Conservation (phyloP, 768 basidiomycete genomes). For the Panellus pusillus region DNA sequence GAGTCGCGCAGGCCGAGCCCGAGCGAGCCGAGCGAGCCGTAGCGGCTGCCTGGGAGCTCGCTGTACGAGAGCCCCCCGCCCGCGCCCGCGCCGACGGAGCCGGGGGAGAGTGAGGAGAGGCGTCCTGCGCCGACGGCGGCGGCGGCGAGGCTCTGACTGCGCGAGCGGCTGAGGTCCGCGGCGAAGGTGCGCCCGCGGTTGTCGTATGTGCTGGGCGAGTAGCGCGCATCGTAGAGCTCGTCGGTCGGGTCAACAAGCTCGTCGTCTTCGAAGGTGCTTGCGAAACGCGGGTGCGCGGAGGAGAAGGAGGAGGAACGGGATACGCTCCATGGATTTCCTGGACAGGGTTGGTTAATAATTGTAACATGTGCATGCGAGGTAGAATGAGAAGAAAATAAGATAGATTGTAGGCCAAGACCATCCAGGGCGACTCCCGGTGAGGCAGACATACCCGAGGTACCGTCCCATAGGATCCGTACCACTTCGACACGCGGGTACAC, state of each 20-base stretch:
- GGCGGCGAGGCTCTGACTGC: slow-evolving; percentile 12
- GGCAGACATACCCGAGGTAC: too few relatives aligned
- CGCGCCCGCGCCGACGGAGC: not conserved
- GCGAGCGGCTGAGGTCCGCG: slow-evolving; percentile 14
- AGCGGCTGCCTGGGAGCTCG: slow-evolving; percentile 45
- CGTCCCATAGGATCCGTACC: too few relatives aligned
- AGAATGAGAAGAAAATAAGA: too few relatives aligned
- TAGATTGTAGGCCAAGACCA: too few relatives aligned
- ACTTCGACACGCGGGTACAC: too few relatives aligned
- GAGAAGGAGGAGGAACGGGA: not conserved
- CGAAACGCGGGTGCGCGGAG: slow-evolving; percentile 6
- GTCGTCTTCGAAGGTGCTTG: slow-evolving; percentile 18
- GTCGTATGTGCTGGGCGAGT: not conserved
- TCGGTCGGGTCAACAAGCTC: slow-evolving; percentile 19
- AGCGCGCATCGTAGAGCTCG: slow-evolving; percentile 14
- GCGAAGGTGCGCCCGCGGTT: slow-evolving; percentile 11
- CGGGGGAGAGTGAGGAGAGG: not conserved
- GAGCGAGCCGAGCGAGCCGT: slow-evolving; percentile 58
- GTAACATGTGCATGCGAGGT: too few relatives aligned
- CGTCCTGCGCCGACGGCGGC: slow-evolving; percentile 7
- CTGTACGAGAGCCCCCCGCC: not conserved
- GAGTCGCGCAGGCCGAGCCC: slow-evolving; percentile 47
- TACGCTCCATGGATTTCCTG: not conserved
- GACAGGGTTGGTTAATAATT: too few relatives aligned
- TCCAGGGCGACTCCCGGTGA: too few relatives aligned